These are phyloP conservation scores for Solanum bulbocastanum DNA, from an alignment of 257 asterid species.

Conservation along the genomic window DNA sequence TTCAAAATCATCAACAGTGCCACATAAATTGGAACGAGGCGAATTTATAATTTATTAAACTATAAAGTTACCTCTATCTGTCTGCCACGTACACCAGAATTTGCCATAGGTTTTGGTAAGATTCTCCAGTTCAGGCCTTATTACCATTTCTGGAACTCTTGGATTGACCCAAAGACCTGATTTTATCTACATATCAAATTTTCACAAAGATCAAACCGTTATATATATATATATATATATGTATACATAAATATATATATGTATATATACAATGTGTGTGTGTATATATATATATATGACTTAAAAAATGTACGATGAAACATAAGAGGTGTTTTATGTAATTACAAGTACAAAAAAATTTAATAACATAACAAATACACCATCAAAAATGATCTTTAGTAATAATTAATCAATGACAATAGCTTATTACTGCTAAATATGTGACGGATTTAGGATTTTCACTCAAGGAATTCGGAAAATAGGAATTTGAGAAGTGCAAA, in stretches of 20 bases:
- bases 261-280: no score
- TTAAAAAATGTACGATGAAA: neutral
- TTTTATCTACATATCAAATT: constrained; percentile 24
- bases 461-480: no score
- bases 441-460: no score
- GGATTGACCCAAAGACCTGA: constrained; percentile 77
- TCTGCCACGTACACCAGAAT: constrained; percentile 96
- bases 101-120: constrained; percentile 63
- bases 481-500: no score
- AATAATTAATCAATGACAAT: no score
- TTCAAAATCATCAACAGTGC: no score
- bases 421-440: no score
- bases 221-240: no score
- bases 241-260: no score
- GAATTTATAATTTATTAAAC: no score
- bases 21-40: neutral
- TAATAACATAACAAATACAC: neutral
- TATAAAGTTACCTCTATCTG: constrained; percentile 25
- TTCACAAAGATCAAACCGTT: neutral
- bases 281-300: neutral
- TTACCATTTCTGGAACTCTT: constrained; percentile 58
- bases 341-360: neutral
- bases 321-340: neutral
- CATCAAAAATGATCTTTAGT: no score
- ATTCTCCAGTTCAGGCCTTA: constrained; percentile 40